These are phyloP conservation scores for Cryphonectria nitschkei DNA, from an alignment of 2,329 filamentous ascomycete genomes.

Conservation along the genomic window DNA sequence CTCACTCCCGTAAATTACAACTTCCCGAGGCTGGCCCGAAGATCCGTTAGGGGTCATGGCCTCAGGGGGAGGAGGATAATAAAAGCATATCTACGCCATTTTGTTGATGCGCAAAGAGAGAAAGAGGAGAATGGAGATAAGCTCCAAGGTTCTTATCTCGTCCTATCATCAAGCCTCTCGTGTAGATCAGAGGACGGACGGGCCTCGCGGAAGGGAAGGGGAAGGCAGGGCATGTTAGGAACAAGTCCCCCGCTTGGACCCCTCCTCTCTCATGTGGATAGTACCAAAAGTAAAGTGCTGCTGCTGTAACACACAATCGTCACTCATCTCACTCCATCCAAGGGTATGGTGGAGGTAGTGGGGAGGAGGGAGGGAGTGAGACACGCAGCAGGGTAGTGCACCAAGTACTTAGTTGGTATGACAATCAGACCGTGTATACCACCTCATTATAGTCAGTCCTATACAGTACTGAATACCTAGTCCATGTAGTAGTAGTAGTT, in stretches of 20 bases:
- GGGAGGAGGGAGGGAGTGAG: not conserved
- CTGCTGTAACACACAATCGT: not conserved
- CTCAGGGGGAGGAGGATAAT: too few relatives aligned
- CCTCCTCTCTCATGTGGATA: not conserved
- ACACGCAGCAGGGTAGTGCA: not conserved
- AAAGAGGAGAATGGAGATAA: slow-evolving; percentile 8
- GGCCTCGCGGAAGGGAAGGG: not conserved
- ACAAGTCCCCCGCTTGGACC: not conserved
- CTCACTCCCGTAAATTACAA: not conserved
- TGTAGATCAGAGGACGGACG: not conserved
- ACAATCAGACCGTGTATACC: not conserved
- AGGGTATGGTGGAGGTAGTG: not conserved
- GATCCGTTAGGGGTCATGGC: not conserved
- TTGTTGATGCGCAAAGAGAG: not conserved
- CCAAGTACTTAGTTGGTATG: not conserved
- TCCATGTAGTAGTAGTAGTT: not conserved
- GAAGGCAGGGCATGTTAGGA: not conserved
- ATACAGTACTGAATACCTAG: not conserved
- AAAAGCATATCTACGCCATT: not conserved
- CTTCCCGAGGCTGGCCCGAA: slow-evolving; percentile 2
- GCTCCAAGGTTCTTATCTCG: slow-evolving; percentile 19
- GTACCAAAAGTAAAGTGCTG: not conserved
- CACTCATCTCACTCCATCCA: not conserved
- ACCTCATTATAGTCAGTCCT: not conserved
- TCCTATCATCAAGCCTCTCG: slow-evolving; percentile 25